Percentiles rank a stretch among this genome's conserved stretches.
Conservation (phyloP, 306 rosid species). For the Gillenia trifoliata region DNA sequence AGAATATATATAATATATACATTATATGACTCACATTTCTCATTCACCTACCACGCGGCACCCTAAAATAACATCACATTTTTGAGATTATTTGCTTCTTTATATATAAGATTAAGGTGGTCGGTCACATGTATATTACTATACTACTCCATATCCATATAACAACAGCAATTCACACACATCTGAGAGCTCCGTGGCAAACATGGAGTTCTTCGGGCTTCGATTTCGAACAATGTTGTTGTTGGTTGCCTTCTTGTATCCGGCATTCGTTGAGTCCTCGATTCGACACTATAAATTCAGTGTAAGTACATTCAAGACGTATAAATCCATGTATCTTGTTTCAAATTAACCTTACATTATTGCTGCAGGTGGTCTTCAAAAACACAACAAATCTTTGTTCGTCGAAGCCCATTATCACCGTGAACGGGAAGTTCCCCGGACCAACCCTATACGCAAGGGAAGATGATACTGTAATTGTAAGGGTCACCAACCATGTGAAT, state of each 20-base stretch:
- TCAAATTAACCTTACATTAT: no score
- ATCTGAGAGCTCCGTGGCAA: not conserved
- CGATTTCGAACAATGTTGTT: constrained; percentile 35
- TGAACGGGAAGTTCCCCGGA: constrained; percentile 68
- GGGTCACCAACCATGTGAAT: constrained; percentile 58
- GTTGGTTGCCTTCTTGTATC: constrained; percentile 38
- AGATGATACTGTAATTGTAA: constrained; percentile 56
- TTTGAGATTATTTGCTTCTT: not conserved
- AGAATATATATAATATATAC: not conserved
- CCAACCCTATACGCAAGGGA: constrained; percentile 70
- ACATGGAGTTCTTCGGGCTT: constrained; percentile 18
- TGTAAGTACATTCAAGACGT: constrained; percentile 32
- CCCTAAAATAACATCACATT: constrained; percentile 15
- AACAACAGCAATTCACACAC: not conserved
- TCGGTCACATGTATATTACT: constrained; percentile 10
- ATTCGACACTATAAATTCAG: constrained; percentile 58
- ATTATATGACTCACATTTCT: constrained; percentile 26
- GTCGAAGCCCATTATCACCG: constrained; percentile 40
- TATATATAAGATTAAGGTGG: constrained; percentile 24
- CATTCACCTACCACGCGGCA: constrained; percentile 52
- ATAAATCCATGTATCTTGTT: not conserved
- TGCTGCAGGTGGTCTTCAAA: constrained; percentile 65
- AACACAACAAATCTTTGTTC: constrained; percentile 57
- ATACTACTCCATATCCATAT: not conserved
- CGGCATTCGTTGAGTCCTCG: constrained; percentile 34